Conservation (phyloP, 352 stramenopile genomes). For the Phytophthora pistaciae region DNA sequence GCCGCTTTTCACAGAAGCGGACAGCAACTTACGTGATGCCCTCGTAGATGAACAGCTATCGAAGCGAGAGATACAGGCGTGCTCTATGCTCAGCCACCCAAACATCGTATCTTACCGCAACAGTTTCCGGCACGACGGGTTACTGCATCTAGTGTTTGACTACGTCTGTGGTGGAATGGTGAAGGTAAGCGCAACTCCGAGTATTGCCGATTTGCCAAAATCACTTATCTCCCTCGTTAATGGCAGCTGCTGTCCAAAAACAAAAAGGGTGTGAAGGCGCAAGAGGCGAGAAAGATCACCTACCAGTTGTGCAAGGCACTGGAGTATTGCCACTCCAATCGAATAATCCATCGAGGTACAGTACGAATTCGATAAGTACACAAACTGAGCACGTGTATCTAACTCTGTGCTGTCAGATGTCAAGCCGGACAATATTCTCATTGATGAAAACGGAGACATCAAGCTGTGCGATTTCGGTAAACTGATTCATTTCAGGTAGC, state of each 20-base stretch:
- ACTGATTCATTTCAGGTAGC: neutral
- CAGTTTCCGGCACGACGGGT: conserved; percentile 81
- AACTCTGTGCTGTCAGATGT: conserved; percentile 53
- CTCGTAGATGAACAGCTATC: conserved; percentile 74
- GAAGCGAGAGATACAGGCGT: conserved; percentile 84
- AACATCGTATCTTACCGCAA: conserved; percentile 87
- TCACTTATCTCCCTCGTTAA: neutral
- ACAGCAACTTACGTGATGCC: conserved; percentile 1
- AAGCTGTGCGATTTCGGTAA: conserved; percentile 84
- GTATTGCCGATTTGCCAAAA: neutral
- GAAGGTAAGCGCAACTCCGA: conserved; percentile 49
- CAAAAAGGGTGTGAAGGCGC: conserved; percentile 66
- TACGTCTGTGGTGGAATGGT: conserved; percentile 75
- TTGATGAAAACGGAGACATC: conserved; percentile 76
- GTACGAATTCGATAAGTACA: neutral
- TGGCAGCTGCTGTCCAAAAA: conserved; percentile 66
- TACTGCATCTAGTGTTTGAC: conserved; percentile 85
- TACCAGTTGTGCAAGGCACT: conserved; percentile 84
- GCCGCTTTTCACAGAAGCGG: neutral
- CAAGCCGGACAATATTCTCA: conserved; percentile 86
- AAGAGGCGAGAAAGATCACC: conserved; percentile 53
- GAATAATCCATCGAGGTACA: conserved; percentile 83
- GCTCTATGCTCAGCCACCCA: conserved; percentile 83
- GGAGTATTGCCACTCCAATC: conserved; percentile 80
- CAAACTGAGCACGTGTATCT: neutral